Base-by-base conservation (phyloP, 1,139 yeast species). In the Hanseniaspora gamundiae region DNA sequence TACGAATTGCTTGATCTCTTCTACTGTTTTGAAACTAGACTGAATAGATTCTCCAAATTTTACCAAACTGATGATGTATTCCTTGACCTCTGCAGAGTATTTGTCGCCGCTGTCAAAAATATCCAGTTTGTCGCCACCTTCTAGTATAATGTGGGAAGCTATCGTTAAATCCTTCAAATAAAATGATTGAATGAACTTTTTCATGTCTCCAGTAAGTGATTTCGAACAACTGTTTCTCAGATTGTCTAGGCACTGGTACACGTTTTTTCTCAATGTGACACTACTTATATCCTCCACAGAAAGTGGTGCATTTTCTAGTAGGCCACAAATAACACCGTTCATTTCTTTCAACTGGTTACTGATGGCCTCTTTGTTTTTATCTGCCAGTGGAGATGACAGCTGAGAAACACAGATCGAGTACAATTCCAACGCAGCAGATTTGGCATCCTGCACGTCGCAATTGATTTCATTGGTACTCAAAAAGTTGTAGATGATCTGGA, bases 381-480 rank as follows among this genome's bases (percentile, higher is more conserved):
- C 67, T 0, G 78, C 73, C 45, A 73, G 78, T 0, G 79, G 74
- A 44, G 74, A 68, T 48, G 72, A 70, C 47, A 80, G 65, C 44
- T 74, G 78, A 21, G 65, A 61, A 39, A 78, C 58, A 16, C 80
- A 71, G 9, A 72, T 67, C 44, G 71, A 70, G 53, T 80, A 73
- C 39, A 82, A 62, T 27, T 67, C 68, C 5, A 77, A 61, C 1
- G 80, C 74, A 24, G 70, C 68, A 2, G 68, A 60, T 51, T 74
- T 76, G 9, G 74, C 65, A 10, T 62, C 67, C 1, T 67, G 45
- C n/a, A 59, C 51, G 13, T 68, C 53, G 1, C 51, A 47, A 0
- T 57, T 48, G 11, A 35, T 19, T 16, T 21, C 28, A 17, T 16
- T 13, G 29, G 60, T 59, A 4, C 58, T 47, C 36, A 80, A 59